Evolutionary conservation across 2,329 filamentous ascomycete species (phyloP).

Genomic region (Aspergillus chevalieri): DNA sequence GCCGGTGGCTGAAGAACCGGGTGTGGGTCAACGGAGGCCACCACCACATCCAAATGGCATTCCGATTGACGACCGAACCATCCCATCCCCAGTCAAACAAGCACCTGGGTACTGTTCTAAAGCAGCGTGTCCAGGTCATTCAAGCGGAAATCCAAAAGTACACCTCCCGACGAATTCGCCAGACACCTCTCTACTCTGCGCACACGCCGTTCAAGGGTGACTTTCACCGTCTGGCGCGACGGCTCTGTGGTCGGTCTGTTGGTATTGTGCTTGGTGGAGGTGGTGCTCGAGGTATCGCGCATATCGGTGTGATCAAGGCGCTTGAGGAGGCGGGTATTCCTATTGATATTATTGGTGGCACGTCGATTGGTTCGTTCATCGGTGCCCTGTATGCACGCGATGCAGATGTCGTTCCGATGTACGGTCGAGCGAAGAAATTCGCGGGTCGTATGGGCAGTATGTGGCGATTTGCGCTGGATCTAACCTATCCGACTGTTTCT

Average conservation of each 20-base stretch:
- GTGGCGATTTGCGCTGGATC: conserved; percentile 93
- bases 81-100: conserved; percentile 63
- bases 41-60: conserved; percentile 94
- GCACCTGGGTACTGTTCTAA: conserved; percentile 76
- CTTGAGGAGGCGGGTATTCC: conserved; percentile 95
- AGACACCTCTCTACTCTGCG: conserved; percentile 80
- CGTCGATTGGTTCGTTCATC: conserved; percentile 92
- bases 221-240: conserved; percentile 84
- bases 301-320: conserved; percentile 88
- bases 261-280: conserved; percentile 91
- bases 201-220: conserved; percentile 94
- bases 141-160: conserved; percentile 99
- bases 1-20: conserved; percentile 84
- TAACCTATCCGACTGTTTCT: conserved; percentile 92
- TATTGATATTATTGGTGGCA: conserved; percentile 90
- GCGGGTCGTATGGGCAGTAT: conserved; percentile 97
- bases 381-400: conserved; percentile 93
- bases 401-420: conserved; percentile 94
- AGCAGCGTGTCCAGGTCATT: conserved; percentile 86
- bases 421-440: conserved; percentile 94
- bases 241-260: conserved; percentile 88
- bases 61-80: conserved; percentile 68
- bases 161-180: conserved; percentile 84
- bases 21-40: conserved; percentile 98
- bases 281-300: conserved; percentile 83